phyloP scores from a whole-genome alignment of 805 yeast genomes.

The Kodamaea lidongshanica region DNA sequence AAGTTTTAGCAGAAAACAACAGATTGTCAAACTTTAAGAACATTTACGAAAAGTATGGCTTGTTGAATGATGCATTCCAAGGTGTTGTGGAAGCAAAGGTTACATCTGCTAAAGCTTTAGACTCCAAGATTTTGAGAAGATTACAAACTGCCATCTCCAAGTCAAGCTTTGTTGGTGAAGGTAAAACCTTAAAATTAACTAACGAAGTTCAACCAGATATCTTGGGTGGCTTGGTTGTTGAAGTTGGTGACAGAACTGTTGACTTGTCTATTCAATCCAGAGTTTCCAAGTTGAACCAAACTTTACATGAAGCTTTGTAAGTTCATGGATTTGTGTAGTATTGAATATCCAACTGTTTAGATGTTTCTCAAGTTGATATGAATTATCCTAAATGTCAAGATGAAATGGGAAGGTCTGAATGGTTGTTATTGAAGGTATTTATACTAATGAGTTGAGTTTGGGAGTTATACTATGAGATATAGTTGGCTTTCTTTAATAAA shows the following conservation, averaged over 20 bases:
- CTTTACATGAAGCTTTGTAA: conserved; percentile 80
- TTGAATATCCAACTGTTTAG: no score
- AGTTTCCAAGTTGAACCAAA: conserved; percentile 83
- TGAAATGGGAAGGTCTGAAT: no score
- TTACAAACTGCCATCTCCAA: conserved; percentile 70
- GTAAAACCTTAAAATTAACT: conserved; percentile 76
- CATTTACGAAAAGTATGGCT: conserved; percentile 64
- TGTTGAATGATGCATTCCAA: conserved; percentile 79
- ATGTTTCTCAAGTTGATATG: no score
- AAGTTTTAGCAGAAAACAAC: conserved; percentile 89
- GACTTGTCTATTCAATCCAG: conserved; percentile 83
- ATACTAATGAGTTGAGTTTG: neutral
- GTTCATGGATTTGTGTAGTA: conserved; percentile 4
- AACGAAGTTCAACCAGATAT: conserved; percentile 85
- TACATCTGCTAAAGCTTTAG: conserved; percentile 81
- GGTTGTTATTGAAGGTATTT: neutral
- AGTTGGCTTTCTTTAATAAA: no score
- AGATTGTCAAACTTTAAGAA: conserved; percentile 66
- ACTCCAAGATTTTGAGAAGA: conserved; percentile 69
- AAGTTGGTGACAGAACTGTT: conserved; percentile 94
- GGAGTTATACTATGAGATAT: no score
- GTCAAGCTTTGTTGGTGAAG: conserved; percentile 77
- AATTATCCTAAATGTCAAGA: no score
- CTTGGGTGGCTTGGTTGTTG: conserved; percentile 92
- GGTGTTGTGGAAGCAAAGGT: conserved; percentile 92